These are phyloP conservation scores for Amphibolis antarctica DNA, from an alignment of 106 monocot species.

Conservation along the genomic window DNA sequence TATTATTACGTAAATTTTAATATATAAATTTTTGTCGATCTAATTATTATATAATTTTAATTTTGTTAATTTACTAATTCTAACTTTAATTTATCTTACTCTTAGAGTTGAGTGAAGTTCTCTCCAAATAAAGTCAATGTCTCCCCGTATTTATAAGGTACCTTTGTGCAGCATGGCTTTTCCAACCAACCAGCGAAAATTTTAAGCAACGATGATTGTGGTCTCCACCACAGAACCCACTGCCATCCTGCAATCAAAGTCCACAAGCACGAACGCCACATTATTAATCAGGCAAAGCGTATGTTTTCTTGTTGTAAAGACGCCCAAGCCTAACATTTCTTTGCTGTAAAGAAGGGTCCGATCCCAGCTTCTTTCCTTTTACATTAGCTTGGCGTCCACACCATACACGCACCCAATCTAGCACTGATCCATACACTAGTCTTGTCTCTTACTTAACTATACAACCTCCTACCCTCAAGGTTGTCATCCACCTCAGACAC, in stretches of 20 bases:
- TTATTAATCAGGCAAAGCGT: background rate
- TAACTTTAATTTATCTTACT: no score
- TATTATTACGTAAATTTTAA: no score
- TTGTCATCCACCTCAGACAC: no score
- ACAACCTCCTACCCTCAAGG: no score
- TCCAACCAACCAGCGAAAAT: background rate
- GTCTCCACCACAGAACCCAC: background rate
- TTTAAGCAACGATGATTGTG: background rate
- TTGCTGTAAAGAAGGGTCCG: background rate
- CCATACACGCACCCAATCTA: background rate
- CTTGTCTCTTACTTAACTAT: no score
- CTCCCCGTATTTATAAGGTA: no score
- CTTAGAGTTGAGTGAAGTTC: no score
- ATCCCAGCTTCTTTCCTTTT: background rate
- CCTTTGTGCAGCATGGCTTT: no score
- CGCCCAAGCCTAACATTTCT: background rate
- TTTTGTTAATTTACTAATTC: no score
- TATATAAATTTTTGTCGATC: no score
- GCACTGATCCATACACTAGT: background rate
- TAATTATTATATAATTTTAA: no score
- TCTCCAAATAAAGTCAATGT: no score
- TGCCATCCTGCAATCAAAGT: conserved; percentile 9
- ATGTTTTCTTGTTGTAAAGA: background rate
- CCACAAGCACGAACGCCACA: background rate
- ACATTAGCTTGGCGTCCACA: conserved; percentile 2